Evolutionary conservation across 176 grass and related monocot genomes (phyloP), one percentile per base, ranked within the genome.

Genomic region (Puya raimondii): DNA sequence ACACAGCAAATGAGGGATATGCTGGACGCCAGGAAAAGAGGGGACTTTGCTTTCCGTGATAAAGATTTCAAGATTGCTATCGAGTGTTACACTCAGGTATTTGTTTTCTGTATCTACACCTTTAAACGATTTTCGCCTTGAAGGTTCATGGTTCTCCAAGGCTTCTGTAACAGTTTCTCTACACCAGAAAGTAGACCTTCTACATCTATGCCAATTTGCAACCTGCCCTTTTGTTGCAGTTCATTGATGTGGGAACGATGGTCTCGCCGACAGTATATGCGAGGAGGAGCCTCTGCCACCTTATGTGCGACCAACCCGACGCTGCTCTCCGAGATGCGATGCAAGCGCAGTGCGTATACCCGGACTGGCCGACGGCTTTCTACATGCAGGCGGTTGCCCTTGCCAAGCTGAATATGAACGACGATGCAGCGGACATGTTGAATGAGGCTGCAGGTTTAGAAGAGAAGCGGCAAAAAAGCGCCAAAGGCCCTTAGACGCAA

Each of bases 1-100:
- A 97, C 93, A 71, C 89, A 97, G 49, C 89, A 92, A 78, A 97
- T 97, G 93, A 92, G 88, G 71, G 93, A 97, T 71, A 97, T 92
- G 86, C 18, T 96, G 64, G 93, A 97, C 2, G 89, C 93, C 29
- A 85, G 93, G 67, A 97, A 92, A 67, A 76, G 79, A 47, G 93
- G 93, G 0, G 93, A 97, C 74, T 87, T 84, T 65, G 93, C 86
- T 47, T 97, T 97, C 48, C 93, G 89, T 23, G 93, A 97, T n/a
- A 97, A 92, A 84, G 89, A 97, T 85, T 97, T 97, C 73, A 97
- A 85, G 82, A 73, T 71, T n/a, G 93, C 93, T 12, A 90, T 87
- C 14, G 89, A 97, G 1, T 90, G 76, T 48, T 97, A 97, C 65
- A 83, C 86, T 69, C 93, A 97, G 89, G 93, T 97, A 66, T 27